These are phyloP conservation scores for Trichoderma virens DNA, from an alignment of 495 filamentous ascomycete species.

Conservation along the genomic window DNA sequence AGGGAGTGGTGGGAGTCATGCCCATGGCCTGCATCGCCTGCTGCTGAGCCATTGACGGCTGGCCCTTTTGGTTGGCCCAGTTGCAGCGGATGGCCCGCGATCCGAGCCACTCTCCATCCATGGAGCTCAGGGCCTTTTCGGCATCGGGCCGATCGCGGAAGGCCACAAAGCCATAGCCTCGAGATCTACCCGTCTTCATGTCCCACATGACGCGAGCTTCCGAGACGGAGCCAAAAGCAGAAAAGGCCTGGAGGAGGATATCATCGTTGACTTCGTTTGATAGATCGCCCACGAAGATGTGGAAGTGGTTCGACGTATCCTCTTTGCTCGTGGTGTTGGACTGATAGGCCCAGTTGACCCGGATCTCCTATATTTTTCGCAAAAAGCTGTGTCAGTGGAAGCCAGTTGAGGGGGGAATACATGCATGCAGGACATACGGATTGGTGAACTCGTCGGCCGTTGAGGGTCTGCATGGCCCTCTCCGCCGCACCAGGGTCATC, in stretches of 20 bases:
- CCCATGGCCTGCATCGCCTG: conserved; percentile 96
- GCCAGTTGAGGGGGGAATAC: not conserved
- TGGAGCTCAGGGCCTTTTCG: conserved; percentile 91
- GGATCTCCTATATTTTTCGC: conserved; percentile 70
- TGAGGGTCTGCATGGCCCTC: conserved; percentile 93
- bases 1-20: conserved; percentile 95
- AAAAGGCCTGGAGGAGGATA: conserved; percentile 88
- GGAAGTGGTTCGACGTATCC: conserved; percentile 97
- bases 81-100: conserved; percentile 98
- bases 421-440: conserved; percentile 49
- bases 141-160: conserved; percentile 92
- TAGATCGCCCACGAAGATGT: conserved; percentile 97
- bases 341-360: conserved; percentile 99
- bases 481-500: conserved; percentile 96
- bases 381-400: conserved; percentile 11
- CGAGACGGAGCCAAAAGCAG: conserved; percentile 93
- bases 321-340: conserved; percentile 93
- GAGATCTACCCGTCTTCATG: conserved; percentile 98
- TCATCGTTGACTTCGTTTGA: conserved; percentile 99
- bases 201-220: conserved; percentile 99
- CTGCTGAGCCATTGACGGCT: conserved; percentile 96
- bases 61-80: conserved; percentile 99
- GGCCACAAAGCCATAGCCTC: conserved; percentile 96
- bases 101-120: conserved; percentile 99
- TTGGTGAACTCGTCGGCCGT: conserved; percentile 91